A percentile compares a stretch with the other conserved stretches of the same genome.
These are phyloP conservation scores for Solanum microdontum DNA, from an alignment of 257 asterid genomes.

Conservation along the genomic window DNA sequence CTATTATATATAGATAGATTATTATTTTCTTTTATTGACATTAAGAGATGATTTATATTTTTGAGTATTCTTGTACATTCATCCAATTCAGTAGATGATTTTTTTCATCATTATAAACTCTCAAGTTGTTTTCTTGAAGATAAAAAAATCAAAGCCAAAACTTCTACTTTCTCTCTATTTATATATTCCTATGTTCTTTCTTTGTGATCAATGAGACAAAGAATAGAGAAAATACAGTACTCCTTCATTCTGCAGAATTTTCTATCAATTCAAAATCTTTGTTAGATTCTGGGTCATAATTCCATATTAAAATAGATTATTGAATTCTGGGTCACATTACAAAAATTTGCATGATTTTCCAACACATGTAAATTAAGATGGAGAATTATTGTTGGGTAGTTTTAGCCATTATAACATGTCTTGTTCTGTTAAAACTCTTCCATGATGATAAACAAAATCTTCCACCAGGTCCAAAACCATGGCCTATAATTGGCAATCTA, in stretches of 20 bases:
- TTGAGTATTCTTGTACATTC: background rate
- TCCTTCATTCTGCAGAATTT: background rate
- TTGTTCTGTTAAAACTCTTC: background rate
- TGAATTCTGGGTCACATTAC: too few species aligned
- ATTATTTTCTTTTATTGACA: background rate
- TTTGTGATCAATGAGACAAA: background rate
- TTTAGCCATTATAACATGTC: background rate
- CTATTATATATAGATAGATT: too few species aligned
- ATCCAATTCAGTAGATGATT: background rate
- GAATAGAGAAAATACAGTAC: background rate
- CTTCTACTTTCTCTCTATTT: too few species aligned
- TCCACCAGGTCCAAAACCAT: constrained; percentile 34
- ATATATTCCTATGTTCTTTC: background rate
- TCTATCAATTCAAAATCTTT: too few species aligned
- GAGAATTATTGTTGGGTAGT: background rate
- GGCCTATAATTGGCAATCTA: constrained; percentile 30
- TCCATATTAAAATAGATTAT: too few species aligned
- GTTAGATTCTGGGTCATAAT: too few species aligned
- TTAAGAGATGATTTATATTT: background rate
- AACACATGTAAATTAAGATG: background rate
- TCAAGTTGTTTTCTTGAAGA: background rate
- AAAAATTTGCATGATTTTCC: background rate
- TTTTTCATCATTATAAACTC: background rate
- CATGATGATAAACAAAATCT: background rate
- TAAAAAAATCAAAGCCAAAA: too few species aligned